Evolutionary conservation across 768 basidiomycete species (phyloP).

Genomic region (Amanita jacksonii): DNA sequence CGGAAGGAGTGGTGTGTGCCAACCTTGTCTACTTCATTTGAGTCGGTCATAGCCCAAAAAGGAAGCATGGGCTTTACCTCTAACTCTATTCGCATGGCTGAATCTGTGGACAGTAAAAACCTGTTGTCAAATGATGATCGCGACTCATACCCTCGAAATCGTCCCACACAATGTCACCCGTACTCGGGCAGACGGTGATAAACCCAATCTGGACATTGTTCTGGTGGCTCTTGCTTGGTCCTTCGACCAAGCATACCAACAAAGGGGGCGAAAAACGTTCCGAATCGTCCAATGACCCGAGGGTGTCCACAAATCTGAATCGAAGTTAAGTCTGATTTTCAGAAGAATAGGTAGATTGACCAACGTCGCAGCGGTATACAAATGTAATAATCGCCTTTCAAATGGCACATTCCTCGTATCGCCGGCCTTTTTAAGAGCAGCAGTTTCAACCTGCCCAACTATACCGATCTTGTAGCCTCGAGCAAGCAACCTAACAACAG

Average conservation of each 20-base stretch:
- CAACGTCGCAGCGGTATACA: conserved; percentile 86
- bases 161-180: conserved; percentile 92
- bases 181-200: conserved; percentile 74
- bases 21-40: conserved; percentile 58
- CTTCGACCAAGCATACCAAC: conserved; percentile 68
- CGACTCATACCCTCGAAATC: conserved; percentile 60
- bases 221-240: conserved; percentile 24
- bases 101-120: conserved; percentile 37
- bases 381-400: conserved; percentile 59
- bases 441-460: conserved; percentile 76
- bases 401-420: conserved; percentile 70
- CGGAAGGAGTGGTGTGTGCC: conserved; percentile 75
- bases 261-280: conserved; percentile 51
- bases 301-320: conserved; percentile 70
- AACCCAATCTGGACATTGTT: conserved; percentile 51
- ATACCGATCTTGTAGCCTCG: conserved; percentile 80
- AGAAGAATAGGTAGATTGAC: conserved; percentile 18
- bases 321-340: conserved; percentile 4
- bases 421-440: conserved; percentile 77
- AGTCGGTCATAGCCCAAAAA: conserved; percentile 4
- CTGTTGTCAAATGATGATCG: neutral
- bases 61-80: conserved; percentile 42
- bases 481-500: conserved; percentile 45
- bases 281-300: conserved; percentile 58
- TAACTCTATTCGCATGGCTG: conserved; percentile 78